Conservation (phyloP, 177 flowering plant genomes). For the Vitis hybrid region DNA sequence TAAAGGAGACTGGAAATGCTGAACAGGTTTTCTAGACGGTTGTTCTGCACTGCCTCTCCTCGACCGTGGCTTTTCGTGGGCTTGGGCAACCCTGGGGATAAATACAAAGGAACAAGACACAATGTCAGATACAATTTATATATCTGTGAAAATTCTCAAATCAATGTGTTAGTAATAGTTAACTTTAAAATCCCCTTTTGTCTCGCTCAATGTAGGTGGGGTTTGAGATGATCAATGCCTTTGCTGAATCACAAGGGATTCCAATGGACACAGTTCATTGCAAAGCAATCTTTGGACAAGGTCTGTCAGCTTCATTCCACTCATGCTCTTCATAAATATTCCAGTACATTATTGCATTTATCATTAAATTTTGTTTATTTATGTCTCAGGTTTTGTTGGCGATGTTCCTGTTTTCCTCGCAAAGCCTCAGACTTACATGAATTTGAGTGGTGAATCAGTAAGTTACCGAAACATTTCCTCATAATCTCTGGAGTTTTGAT, state of each 20-base stretch:
- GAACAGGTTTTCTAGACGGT: slow-evolving; percentile 28
- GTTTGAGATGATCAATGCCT: slow-evolving; percentile 86
- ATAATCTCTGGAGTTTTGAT: not conserved
- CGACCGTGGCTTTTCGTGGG: slow-evolving; percentile 95
- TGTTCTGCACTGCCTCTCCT: slow-evolving; percentile 39
- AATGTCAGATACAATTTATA: slow-evolving; percentile 42
- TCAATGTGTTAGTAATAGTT: not conserved
- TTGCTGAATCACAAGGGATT: slow-evolving; percentile 76
- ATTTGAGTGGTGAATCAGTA: slow-evolving; percentile 94
- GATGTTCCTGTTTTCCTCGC: slow-evolving; percentile 81
- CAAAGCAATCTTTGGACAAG: slow-evolving; percentile 90
- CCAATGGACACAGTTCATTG: slow-evolving; percentile 58
- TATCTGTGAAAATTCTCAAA: not conserved
- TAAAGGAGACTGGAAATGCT: slow-evolving; percentile 26
- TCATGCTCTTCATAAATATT: not conserved
- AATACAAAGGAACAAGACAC: slow-evolving; percentile 84
- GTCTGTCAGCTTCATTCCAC: slow-evolving; percentile 22
- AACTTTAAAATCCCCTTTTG: not conserved
- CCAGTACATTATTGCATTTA: not conserved
- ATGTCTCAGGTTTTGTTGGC: slow-evolving; percentile 55
- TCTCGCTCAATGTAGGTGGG: slow-evolving; percentile 59
- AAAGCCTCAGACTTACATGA: slow-evolving; percentile 98
- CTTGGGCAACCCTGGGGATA: slow-evolving; percentile 92
- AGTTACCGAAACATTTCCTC: slow-evolving; percentile 17
- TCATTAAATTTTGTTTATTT: not conserved